Evolutionary conservation across 768 basidiomycete genomes (phyloP).

Genomic region (Boletus fagicola): DNA sequence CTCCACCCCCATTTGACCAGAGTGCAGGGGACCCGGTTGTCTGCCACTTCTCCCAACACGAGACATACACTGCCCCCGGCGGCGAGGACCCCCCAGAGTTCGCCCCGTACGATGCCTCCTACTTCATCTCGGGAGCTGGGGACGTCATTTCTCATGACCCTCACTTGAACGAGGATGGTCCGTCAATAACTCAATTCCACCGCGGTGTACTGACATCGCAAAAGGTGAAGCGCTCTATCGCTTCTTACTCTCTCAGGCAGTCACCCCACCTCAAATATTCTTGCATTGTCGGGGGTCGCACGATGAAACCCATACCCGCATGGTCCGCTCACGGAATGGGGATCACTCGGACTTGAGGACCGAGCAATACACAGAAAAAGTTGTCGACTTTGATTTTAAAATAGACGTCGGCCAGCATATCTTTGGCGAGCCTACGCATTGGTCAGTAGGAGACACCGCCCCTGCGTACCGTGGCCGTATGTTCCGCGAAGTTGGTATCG

Average conservation of each 20-base stretch:
- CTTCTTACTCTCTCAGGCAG: constrained; percentile 62
- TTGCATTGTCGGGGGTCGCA: constrained; percentile 57
- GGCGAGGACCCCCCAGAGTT: constrained; percentile 62
- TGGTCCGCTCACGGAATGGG: constrained; percentile 38
- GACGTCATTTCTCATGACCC: constrained; percentile 67
- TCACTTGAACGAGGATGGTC: constrained; percentile 66
- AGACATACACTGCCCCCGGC: constrained; percentile 25
- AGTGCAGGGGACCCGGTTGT: constrained; percentile 24
- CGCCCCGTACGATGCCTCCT: constrained; percentile 61
- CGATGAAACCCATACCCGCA: constrained; percentile 48
- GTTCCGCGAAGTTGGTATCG: constrained; percentile 52
- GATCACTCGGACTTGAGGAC: constrained; percentile 36
- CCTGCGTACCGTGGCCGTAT: constrained; percentile 66
- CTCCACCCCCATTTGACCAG: constrained; percentile 31
- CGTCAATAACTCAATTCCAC: constrained; percentile 8
- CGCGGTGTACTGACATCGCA: constrained; percentile 3
- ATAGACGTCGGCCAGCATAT: constrained; percentile 52
- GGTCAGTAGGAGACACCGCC: constrained; percentile 60
- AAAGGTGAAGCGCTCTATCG: constrained; percentile 71
- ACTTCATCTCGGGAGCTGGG: constrained; percentile 45
- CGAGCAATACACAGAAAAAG: constrained; percentile 56
- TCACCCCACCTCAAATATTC: constrained; percentile 41
- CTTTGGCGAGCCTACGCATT: constrained; percentile 45
- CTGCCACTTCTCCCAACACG: constrained; percentile 24
- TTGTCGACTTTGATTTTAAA: constrained; percentile 69